These are phyloP conservation scores for Hapsidospora chrysogenum DNA, from an alignment of 495 filamentous ascomycete species.

Conservation along the genomic window DNA sequence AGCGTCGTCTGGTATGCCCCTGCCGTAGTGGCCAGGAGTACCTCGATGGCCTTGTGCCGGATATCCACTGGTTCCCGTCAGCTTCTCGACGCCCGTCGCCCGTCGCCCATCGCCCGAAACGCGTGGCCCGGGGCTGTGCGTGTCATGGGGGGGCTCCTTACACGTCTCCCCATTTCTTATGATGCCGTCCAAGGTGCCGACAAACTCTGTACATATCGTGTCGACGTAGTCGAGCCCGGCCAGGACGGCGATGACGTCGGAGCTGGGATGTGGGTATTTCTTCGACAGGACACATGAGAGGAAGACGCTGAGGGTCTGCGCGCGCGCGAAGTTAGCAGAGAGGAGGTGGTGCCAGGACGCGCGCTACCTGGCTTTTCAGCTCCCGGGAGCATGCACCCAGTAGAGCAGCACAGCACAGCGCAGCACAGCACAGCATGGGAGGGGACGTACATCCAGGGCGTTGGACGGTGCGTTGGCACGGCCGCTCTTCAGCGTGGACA, in stretches of 20 bases:
- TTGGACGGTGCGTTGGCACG: constrained; percentile 49
- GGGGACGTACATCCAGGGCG: constrained; percentile 66
- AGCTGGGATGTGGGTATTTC: constrained; percentile 89
- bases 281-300: constrained; percentile 66
- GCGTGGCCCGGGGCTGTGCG: not conserved
- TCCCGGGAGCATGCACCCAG: too few species aligned
- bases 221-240: constrained; percentile 82
- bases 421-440: too few species aligned
- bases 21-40: constrained; percentile 70
- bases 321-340: too few species aligned
- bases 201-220: constrained; percentile 73
- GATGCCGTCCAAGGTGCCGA: constrained; percentile 57
- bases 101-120: not conserved
- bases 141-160: constrained; percentile 22
- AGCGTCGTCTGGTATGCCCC: constrained; percentile 89
- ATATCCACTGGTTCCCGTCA: constrained; percentile 37
- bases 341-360: too few species aligned
- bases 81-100: not conserved
- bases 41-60: constrained; percentile 62
- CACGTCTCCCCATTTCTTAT: constrained; percentile 63
- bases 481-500: constrained; percentile 48
- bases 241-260: constrained; percentile 80
- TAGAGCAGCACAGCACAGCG: too few species aligned
- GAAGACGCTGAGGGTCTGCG: constrained; percentile 79
- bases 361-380: too few species aligned